Conservation (phyloP, 2,329 filamentous ascomycete species). For the Talaromyces atroroseus region DNA sequence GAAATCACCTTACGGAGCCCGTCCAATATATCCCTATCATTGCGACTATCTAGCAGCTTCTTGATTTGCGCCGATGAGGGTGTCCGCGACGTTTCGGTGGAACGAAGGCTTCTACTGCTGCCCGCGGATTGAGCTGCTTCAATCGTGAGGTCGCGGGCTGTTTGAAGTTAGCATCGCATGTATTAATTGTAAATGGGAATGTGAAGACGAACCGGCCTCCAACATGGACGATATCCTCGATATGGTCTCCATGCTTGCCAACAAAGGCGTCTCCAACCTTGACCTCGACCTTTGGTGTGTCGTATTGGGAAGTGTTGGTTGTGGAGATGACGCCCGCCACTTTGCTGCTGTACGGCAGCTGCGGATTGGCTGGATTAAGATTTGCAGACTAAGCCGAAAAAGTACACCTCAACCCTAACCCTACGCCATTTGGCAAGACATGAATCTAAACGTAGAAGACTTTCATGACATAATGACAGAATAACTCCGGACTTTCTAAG, state of each 20-base stretch:
- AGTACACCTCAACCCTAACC: not conserved
- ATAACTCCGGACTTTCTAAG: too few relatives aligned
- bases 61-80: conserved; percentile 81
- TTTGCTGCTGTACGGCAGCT: not conserved
- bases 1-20: conserved; percentile 83
- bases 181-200: not conserved
- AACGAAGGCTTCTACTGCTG: conserved; percentile 45
- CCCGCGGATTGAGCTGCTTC: conserved; percentile 90
- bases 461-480: too few relatives aligned
- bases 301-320: not conserved
- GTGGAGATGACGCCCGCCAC: not conserved
- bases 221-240: conserved; percentile 89
- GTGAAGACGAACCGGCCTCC: conserved; percentile 67
- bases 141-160: conserved; percentile 93
- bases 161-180: conserved; percentile 3
- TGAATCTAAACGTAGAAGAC: too few relatives aligned
- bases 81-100: conserved; percentile 57
- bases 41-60: conserved; percentile 88
- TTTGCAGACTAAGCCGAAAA: not conserved
- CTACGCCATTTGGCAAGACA: too few relatives aligned
- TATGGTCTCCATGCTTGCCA: conserved; percentile 78
- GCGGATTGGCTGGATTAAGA: not conserved
- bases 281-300: not conserved
- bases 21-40: conserved; percentile 88
- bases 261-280: conserved; percentile 5